Evolutionary conservation across 495 filamentous ascomycete genomes (phyloP).

Genomic region (Penicillium odoratum): DNA sequence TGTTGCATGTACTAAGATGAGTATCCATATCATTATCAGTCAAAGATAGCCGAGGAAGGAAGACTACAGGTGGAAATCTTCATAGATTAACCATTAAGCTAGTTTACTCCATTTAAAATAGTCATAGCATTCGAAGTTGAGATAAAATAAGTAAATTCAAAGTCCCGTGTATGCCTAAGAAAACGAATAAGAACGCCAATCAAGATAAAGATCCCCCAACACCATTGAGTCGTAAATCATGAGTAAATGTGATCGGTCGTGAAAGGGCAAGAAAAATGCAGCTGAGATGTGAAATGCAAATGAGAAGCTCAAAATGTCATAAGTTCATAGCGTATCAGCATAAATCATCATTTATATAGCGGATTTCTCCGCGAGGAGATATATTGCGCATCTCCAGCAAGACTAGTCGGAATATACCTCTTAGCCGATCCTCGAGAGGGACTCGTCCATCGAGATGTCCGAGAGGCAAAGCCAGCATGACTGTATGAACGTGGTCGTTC

Average conservation of each 20-base stretch:
- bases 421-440: conserved; percentile 20
- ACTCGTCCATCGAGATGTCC: conserved; percentile 16
- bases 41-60: too few species aligned
- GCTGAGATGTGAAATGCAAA: neutral
- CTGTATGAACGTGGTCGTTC: conserved; percentile 29
- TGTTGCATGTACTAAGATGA: too few species aligned
- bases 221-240: conserved; percentile 1
- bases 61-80: too few species aligned
- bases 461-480: conserved; percentile 18
- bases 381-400: conserved; percentile 19
- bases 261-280: neutral
- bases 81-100: too few species aligned
- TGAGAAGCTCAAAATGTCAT: neutral
- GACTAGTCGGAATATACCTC: conserved; percentile 19
- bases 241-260: neutral
- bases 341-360: conserved; percentile 9
- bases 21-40: too few species aligned
- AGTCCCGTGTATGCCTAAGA: neutral
- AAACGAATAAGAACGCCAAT: neutral
- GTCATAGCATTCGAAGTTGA: neutral
- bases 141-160: neutral
- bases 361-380: conserved; percentile 17
- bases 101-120: too few species aligned
- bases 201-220: neutral
- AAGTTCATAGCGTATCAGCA: neutral